Percentiles rank a stretch among this genome's conserved stretches.
These are phyloP conservation scores for Vinca minor DNA, from an alignment of 257 asterid genomes.

Conservation along the genomic window DNA sequence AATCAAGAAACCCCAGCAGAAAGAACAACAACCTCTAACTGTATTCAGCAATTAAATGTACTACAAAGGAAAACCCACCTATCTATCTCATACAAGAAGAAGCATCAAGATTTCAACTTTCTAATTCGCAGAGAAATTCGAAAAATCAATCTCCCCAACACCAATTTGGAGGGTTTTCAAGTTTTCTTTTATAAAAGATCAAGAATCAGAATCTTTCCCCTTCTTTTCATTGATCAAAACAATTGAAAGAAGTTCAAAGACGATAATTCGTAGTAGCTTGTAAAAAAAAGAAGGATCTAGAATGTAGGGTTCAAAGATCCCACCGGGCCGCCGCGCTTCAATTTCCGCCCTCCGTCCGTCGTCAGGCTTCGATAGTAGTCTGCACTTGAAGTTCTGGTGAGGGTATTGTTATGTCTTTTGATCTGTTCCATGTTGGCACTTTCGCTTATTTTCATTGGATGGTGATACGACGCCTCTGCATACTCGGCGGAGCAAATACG, in stretches of 20 bases:
- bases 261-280: too few species aligned
- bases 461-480: not conserved
- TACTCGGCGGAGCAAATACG: not conserved
- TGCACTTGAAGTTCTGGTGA: not conserved
- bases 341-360: not conserved
- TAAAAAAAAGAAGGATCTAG: too few species aligned
- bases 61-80: not conserved
- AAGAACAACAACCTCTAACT: not conserved
- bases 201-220: too few species aligned
- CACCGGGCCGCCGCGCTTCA: not conserved
- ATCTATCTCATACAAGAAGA: not conserved
- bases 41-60: not conserved
- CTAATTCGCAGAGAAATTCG: not conserved
- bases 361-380: not conserved
- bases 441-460: slow-evolving; percentile 13
- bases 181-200: not conserved
- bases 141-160: too few species aligned
- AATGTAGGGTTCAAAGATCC: not conserved
- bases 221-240: not conserved
- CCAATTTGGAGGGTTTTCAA: not conserved
- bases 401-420: not conserved
- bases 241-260: not conserved
- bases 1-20: not conserved
- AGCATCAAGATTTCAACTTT: slow-evolving; percentile 10
- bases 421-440: slow-evolving; percentile 15